Percentiles rank a stretch among this genome's conserved stretches.
Conservation (phyloP, 257 asterid genomes). For the Nicotiana knightiana region DNA sequence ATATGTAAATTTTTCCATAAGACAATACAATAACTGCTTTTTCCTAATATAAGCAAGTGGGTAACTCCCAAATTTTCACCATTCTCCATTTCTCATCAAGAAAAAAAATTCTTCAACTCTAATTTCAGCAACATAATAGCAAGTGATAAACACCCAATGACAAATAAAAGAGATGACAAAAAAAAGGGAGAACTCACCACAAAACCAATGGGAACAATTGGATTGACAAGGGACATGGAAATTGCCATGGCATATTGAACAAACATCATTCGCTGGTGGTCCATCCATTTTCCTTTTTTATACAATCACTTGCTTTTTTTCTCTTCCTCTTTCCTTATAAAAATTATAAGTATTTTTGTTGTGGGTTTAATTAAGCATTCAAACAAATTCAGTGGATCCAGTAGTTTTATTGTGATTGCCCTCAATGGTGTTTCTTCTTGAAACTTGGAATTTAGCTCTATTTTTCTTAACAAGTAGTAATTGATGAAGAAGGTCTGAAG, state of each 20-base stretch:
- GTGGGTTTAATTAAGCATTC: background rate
- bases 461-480: background rate
- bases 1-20: background rate
- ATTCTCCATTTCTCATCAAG: background rate
- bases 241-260: slow-evolving; percentile 72
- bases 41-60: too few relatives aligned
- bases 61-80: background rate
- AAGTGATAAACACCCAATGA: background rate
- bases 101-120: background rate
- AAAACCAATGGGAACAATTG: slow-evolving; percentile 93
- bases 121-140: background rate
- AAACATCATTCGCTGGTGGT: slow-evolving; percentile 76
- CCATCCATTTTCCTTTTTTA: slow-evolving; percentile 49
- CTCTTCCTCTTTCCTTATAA: background rate
- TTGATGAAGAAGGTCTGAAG: background rate
- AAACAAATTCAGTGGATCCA: background rate
- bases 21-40: background rate
- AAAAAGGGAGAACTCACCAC: slow-evolving; percentile 43
- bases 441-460: background rate
- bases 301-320: slow-evolving; percentile 1
- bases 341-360: background rate
- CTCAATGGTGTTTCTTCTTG: background rate
- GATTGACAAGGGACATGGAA: slow-evolving; percentile 82
- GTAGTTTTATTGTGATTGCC: background rate
- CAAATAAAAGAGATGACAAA: background rate